Base-by-base conservation (phyloP, 2,329 filamentous ascomycete genomes). In the Nothophaeocryptopus gaeumannii region DNA sequence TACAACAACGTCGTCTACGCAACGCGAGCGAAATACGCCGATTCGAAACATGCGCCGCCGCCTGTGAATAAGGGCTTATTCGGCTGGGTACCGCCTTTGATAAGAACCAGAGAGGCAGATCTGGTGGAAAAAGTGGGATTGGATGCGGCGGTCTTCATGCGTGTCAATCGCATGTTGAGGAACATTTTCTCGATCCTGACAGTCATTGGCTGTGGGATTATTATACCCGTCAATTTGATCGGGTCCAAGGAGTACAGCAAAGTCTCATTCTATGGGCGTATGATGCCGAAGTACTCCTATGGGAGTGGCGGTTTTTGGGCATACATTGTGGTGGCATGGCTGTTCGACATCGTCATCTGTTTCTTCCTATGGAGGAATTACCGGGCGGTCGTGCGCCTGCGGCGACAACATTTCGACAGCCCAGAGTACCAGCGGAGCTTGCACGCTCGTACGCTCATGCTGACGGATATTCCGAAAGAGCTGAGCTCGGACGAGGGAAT, bases 1-100 rank as follows among this genome's bases (percentile, higher is more conserved):
- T 90, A 91, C 70, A 92, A 97, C 70, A 86, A 85, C 48, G 81
- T 92, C 60, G 89, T 99, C 40, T 99, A 99, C 72, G 91, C 93
- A 3, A 93, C 93, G 35, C 92, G 95, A 68, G 78, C 95, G 41
- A 95, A 95, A 68, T 86, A 96, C 75, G 87, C 89, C 67, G 92
- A 97, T 68, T 84, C 89, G 60, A 89, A 86, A 70, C 90, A 96
- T 73, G 82, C 88, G 8, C 93, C 92, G 13, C 93, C 93, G 10
- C 83, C 87, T 1, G 79, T 97, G 62, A 88, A 87, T 48, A 95
- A 86, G 65, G 86, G 88, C n/a, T 74, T 92, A 8, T 90, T 95
- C 67, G 85, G 89, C 40, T 99, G 93, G 93, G 69, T 95, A 30
- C 76, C 76, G 14, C 91, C 92, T 0, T 74, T 99, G 30, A 78